Conservation (phyloP, 2,329 filamentous ascomycete genomes). For the Tolypocladium ophioglossoides region DNA sequence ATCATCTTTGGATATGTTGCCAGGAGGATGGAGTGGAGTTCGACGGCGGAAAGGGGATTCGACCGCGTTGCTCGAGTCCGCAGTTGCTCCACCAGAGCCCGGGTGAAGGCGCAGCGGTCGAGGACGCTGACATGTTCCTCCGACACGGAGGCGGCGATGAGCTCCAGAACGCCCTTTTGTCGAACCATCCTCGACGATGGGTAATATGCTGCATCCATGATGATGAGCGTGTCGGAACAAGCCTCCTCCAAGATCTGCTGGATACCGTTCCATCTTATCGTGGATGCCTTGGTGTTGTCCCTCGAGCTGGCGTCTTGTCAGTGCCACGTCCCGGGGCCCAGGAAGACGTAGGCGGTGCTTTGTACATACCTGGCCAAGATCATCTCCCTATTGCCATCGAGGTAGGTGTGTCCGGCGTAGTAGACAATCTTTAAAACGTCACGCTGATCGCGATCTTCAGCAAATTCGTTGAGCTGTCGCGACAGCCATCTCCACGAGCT, state of each 20-base stretch:
- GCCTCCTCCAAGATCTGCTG: conserved; percentile 47
- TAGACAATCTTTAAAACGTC: conserved; percentile 49
- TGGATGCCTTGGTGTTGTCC: conserved; percentile 31
- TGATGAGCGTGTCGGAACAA: conserved; percentile 41
- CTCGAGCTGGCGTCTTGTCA: conserved; percentile 30
- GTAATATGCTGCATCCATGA: conserved; percentile 50
- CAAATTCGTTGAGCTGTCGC: conserved; percentile 39
- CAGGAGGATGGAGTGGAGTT: conserved; percentile 43
- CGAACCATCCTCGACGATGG: conserved; percentile 41
- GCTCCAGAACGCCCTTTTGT: conserved; percentile 42
- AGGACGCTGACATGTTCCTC: conserved; percentile 38
- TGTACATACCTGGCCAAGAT: conserved; percentile 43
- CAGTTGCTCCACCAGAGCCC: conserved; percentile 37
- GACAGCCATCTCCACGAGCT: conserved; percentile 45
- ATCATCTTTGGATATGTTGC: conserved; percentile 41
- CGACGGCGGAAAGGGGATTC: conserved; percentile 37
- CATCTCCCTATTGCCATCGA: conserved; percentile 47
- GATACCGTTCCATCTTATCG: conserved; percentile 44
- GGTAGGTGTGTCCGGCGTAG: conserved; percentile 43
- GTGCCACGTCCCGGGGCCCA: conserved; percentile 1
- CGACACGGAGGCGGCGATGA: conserved; percentile 44
- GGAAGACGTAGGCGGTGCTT: background rate
- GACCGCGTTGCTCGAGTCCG: conserved; percentile 34
- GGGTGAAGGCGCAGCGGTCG: conserved; percentile 42
- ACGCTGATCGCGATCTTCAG: conserved; percentile 40